A percentile compares a stretch with the other conserved stretches of the same genome.
Conservation (phyloP, 768 basidiomycete species). For the Exidia glandulosa region DNA sequence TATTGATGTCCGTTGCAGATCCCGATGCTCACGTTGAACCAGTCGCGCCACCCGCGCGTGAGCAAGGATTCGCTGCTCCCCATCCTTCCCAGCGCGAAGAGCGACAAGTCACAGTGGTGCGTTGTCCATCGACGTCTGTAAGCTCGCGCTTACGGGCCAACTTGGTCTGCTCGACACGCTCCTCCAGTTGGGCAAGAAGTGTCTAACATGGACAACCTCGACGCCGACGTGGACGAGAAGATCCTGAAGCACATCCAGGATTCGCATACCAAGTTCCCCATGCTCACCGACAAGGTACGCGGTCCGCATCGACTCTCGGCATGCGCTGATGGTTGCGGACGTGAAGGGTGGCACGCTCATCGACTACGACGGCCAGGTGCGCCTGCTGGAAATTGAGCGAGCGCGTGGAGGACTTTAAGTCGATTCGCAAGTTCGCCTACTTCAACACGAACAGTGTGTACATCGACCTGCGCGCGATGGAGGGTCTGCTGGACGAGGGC, state of each 20-base stretch:
- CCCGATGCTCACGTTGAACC: conserved; percentile 46
- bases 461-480: conserved; percentile 69
- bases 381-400: conserved; percentile 84
- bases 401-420: conserved; percentile 92
- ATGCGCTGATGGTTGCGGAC: conserved; percentile 64
- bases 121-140: conserved; percentile 1
- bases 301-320: background rate
- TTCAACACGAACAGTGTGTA: conserved; percentile 82
- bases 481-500: conserved; percentile 79
- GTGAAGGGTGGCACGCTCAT: conserved; percentile 85
- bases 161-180: conserved; percentile 88
- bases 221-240: conserved; percentile 77
- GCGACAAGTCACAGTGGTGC: conserved; percentile 88
- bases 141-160: conserved; percentile 32
- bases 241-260: conserved; percentile 84
- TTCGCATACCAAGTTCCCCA: conserved; percentile 72
- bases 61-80: conserved; percentile 82
- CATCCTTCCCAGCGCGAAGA: conserved; percentile 61
- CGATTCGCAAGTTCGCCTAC: conserved; percentile 67
- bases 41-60: conserved; percentile 90
- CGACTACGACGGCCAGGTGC: conserved; percentile 80
- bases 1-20: conserved; percentile 5
- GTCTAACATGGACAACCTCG: conserved; percentile 94
- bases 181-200: conserved; percentile 85
- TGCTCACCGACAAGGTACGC: conserved; percentile 75